A percentile compares a stretch with the other conserved stretches of the same genome.
Conservation (phyloP, 495 filamentous ascomycete genomes). For the Xylaria longipes region DNA sequence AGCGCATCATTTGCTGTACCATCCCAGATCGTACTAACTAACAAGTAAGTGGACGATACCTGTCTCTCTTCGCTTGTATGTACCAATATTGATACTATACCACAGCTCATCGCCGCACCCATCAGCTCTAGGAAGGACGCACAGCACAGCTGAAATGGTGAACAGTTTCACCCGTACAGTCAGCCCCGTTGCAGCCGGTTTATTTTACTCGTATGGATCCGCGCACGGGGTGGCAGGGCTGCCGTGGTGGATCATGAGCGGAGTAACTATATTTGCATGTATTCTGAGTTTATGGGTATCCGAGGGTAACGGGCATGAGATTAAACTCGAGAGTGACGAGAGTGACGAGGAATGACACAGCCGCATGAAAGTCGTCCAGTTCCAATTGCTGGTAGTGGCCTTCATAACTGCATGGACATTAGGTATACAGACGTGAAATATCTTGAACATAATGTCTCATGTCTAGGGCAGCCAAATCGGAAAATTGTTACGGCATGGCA, state of each 20-base stretch:
- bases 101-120: conserved; percentile 62
- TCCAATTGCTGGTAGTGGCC: background rate
- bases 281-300: conserved; percentile 63
- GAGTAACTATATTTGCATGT: conserved; percentile 61
- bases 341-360: conserved; percentile 35
- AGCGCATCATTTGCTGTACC: conserved; percentile 72
- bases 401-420: background rate
- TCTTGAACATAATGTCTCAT: background rate
- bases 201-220: conserved; percentile 66
- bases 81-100: background rate
- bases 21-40: conserved; percentile 68
- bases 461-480: no score
- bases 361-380: background rate
- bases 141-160: conserved; percentile 71
- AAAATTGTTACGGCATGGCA: background rate
- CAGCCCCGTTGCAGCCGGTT: conserved; percentile 68
- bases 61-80: background rate
- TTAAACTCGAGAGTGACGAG: conserved; percentile 60
- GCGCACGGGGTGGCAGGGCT: conserved; percentile 66
- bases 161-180: conserved; percentile 66
- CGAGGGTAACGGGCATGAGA: conserved; percentile 67
- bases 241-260: conserved; percentile 68
- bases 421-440: background rate
- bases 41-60: conserved; percentile 57
- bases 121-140: conserved; percentile 70